phyloP scores from a whole-genome alignment of 768 basidiomycete species.

The Aureoboletus auriporus region DNA sequence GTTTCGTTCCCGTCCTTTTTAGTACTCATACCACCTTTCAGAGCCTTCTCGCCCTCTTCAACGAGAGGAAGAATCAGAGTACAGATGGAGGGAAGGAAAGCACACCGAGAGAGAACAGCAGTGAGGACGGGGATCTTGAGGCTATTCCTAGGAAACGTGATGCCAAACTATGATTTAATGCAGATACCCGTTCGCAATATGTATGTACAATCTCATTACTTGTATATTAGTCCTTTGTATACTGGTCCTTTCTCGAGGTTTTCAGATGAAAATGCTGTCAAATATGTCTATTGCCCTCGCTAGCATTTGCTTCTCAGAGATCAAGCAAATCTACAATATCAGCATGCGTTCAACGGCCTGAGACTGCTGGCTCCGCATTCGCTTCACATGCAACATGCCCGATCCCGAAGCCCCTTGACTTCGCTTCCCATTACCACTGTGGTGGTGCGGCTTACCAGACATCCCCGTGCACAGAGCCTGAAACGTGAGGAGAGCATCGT shows the following conservation, averaged over 20 bases:
- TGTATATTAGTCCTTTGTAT: too few species aligned
- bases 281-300: too few species aligned
- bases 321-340: too few species aligned
- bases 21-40: too few species aligned
- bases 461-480: slow-evolving; percentile 21
- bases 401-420: not conserved
- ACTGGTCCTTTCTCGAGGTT: too few species aligned
- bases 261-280: too few species aligned
- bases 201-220: not conserved
- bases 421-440: not conserved
- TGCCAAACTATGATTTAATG: slow-evolving; percentile 21
- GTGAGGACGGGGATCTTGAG: slow-evolving; percentile 4
- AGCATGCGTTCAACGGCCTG: too few species aligned
- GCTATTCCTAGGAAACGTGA: slow-evolving; percentile 8
- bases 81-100: slow-evolving; percentile 8
- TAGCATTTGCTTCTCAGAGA: too few species aligned
- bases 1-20: too few species aligned
- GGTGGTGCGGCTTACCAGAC: slow-evolving; percentile 12
- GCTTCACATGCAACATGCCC: too few species aligned
- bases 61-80: slow-evolving; percentile 1
- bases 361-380: too few species aligned
- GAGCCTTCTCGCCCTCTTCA: too few species aligned
- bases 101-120: not conserved
- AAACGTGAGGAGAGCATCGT: slow-evolving; percentile 42
- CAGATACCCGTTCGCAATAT: slow-evolving; percentile 1